These are phyloP conservation scores for Jatropha multifida DNA, from an alignment of 441 rosid species.

Conservation along the genomic window DNA sequence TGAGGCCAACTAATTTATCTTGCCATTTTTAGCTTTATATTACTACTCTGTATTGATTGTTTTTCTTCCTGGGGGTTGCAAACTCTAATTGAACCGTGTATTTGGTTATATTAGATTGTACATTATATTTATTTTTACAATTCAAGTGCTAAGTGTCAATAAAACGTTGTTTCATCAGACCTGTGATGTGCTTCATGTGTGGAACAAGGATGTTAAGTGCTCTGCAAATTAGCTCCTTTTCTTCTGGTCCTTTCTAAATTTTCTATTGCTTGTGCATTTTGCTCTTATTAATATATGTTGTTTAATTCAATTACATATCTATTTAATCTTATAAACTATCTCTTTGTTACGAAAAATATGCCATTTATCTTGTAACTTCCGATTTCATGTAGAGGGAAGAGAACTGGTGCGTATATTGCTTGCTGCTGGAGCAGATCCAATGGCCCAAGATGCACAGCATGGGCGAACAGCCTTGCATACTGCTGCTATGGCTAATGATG, in stretches of 20 bases:
- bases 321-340: background rate
- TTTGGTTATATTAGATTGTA: background rate
- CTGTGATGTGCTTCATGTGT: background rate
- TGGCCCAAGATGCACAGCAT: constrained; percentile 85
- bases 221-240: background rate
- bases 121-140: background rate
- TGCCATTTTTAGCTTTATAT: background rate
- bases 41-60: background rate
- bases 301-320: background rate
- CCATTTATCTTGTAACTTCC: constrained; percentile 18
- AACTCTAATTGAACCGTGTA: background rate
- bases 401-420: constrained; percentile 80
- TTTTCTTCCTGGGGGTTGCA: background rate
- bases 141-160: background rate
- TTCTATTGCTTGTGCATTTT: background rate
- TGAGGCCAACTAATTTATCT: background rate
- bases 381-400: constrained; percentile 74
- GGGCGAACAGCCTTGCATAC: constrained; percentile 94
- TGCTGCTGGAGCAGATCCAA: constrained; percentile 94
- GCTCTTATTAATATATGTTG: background rate
- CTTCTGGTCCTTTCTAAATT: background rate
- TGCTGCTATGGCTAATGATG: constrained; percentile 96
- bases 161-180: background rate
- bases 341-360: background rate
- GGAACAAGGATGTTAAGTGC: background rate